These are phyloP conservation scores for Globisporangium nagaii DNA, from an alignment of 352 stramenopile genomes.

Conservation along the genomic window DNA sequence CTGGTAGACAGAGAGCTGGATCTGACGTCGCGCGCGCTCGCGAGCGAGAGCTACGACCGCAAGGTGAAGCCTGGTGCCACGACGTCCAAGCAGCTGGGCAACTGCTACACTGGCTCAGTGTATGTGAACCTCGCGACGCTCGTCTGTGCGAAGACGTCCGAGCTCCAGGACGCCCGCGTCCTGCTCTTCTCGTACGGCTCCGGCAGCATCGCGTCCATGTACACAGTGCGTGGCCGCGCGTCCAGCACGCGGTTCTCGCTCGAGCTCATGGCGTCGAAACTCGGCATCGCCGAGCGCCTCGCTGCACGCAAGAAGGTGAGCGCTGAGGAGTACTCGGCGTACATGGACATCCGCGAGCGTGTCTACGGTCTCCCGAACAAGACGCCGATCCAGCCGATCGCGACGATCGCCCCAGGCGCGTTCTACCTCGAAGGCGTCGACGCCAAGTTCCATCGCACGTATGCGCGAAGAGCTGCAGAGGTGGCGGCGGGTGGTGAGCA, in stretches of 20 bases:
- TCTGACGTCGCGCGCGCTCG: conserved; percentile 74
- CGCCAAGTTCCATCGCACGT: conserved; percentile 82
- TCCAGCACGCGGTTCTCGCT: conserved; percentile 74
- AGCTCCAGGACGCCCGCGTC: conserved; percentile 69
- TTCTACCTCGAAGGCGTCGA: conserved; percentile 94
- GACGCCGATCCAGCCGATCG: conserved; percentile 64
- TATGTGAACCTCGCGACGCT: conserved; percentile 95
- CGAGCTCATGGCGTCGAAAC: conserved; percentile 72
- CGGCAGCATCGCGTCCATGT: conserved; percentile 95
- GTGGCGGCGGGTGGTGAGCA: background rate
- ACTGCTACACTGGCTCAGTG: conserved; percentile 96
- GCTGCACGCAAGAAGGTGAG: conserved; percentile 71
- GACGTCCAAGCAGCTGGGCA: conserved; percentile 89
- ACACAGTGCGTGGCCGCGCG: conserved; percentile 53
- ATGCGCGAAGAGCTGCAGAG: conserved; percentile 47
- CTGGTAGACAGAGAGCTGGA: conserved; percentile 91
- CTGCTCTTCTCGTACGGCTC: conserved; percentile 97
- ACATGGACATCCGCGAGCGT: conserved; percentile 87
- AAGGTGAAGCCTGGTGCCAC: conserved; percentile 85
- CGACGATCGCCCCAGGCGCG: conserved; percentile 65
- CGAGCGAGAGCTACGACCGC: conserved; percentile 60
- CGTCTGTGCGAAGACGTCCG: conserved; percentile 49
- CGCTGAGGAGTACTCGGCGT: conserved; percentile 87
- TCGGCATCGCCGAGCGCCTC: conserved; percentile 86
- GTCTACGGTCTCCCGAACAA: conserved; percentile 70